phyloP scores from a whole-genome alignment of 257 asterid genomes.

The Euphrasia confusa region DNA sequence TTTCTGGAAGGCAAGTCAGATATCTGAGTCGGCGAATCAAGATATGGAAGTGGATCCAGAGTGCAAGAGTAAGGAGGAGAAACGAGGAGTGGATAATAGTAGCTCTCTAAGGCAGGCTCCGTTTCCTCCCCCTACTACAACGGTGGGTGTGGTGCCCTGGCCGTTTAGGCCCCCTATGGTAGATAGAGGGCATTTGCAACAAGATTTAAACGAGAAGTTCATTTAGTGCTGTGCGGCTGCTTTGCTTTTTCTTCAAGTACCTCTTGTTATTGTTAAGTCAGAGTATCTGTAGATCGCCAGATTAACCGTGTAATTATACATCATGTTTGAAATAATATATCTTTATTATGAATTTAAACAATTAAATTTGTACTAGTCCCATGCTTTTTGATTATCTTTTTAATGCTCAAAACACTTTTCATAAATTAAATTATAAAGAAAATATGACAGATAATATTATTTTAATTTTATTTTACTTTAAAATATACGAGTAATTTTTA shows the following conservation, averaged over 20 bases:
- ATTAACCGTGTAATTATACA: no score
- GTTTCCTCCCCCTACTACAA: constrained; percentile 39
- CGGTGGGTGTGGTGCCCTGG: constrained; percentile 50
- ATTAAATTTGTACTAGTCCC: no score
- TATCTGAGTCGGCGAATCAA: constrained; percentile 37
- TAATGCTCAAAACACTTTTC: no score
- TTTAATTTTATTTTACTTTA: no score
- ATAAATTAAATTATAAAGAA: no score
- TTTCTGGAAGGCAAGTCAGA: constrained; percentile 41
- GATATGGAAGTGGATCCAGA: constrained; percentile 59
- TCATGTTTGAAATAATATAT: no score
- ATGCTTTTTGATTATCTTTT: no score
- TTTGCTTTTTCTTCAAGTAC: not conserved
- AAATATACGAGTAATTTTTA: no score
- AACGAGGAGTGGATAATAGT: constrained; percentile 25
- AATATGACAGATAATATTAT: no score
- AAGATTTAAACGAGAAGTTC: constrained; percentile 32
- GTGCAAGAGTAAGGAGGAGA: constrained; percentile 38
- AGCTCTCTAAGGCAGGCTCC: constrained; percentile 33
- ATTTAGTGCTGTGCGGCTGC: constrained; percentile 4
- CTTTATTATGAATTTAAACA: no score
- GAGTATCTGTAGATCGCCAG: no score
- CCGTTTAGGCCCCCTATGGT: constrained; percentile 39
- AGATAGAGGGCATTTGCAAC: constrained; percentile 37
- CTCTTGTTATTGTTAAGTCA: not conserved